Percentiles rank a stretch among this genome's conserved stretches.
Conservation (phyloP, 2,329 filamentous ascomycete genomes). For the Pseudogymnoascus sp. region DNA sequence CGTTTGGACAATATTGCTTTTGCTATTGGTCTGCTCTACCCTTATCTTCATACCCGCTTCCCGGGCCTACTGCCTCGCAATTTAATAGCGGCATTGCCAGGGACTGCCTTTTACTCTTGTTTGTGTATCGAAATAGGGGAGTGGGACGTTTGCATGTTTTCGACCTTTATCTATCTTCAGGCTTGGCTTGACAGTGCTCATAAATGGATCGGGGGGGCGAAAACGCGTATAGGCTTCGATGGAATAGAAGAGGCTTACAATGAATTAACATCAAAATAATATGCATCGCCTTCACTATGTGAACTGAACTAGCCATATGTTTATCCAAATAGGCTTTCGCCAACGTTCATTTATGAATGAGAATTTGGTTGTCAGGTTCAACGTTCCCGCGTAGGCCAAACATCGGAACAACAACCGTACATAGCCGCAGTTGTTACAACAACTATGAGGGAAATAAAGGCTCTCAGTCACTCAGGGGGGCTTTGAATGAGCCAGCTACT, state of each 20-base stretch:
- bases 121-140: constrained; percentile 8
- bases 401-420: not conserved
- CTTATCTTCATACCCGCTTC: constrained; percentile 9
- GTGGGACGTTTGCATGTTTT: constrained; percentile 8
- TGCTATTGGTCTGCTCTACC: constrained; percentile 9
- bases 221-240: constrained; percentile 6
- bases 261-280: constrained; percentile 7
- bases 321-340: not conserved
- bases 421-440: not conserved
- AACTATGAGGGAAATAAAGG: not conserved
- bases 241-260: constrained; percentile 9
- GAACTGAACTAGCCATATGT: not conserved
- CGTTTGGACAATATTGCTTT: constrained; percentile 8
- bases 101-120: constrained; percentile 8
- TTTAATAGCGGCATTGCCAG: constrained; percentile 7
- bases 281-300: not conserved
- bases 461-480: not conserved
- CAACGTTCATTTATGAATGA: not conserved
- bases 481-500: not conserved
- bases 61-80: constrained; percentile 6
- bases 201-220: constrained; percentile 7
- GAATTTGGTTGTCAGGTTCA: too few relatives aligned
- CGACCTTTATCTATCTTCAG: constrained; percentile 8
- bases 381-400: not conserved
- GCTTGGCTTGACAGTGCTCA: constrained; percentile 6